phyloP scores from a whole-genome alignment of 495 filamentous ascomycete genomes.

The Penicillium ochrochloron region DNA sequence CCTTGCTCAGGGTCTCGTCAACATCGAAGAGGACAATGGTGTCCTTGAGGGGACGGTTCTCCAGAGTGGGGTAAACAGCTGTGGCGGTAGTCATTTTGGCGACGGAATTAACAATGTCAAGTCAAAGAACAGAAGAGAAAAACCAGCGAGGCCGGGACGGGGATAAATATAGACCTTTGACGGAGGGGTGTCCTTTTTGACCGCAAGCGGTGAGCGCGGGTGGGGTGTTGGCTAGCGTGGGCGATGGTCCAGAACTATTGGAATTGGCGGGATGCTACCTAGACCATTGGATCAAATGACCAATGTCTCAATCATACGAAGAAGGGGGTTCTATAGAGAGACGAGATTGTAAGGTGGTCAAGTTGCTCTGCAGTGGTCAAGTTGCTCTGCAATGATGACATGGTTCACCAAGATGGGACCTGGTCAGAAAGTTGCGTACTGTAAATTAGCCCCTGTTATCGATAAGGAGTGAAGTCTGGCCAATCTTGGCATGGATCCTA shows the following conservation, averaged over 20 bases:
- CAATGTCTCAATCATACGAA: not conserved
- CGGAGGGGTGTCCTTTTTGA: conserved; percentile 29
- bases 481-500: conserved; percentile 1
- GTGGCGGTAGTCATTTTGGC: conserved; percentile 51
- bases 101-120: conserved; percentile 1
- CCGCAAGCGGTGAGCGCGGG: conserved; percentile 42
- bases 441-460: conserved; percentile 21
- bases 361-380: not conserved
- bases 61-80: conserved; percentile 71
- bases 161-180: conserved; percentile 24
- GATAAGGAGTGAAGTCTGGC: conserved; percentile 21
- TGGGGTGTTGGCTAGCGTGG: conserved; percentile 24
- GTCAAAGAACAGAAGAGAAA: conserved; percentile 12
- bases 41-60: conserved; percentile 80
- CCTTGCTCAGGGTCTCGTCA: conserved; percentile 81
- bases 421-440: not conserved
- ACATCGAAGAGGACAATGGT: conserved; percentile 95
- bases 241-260: conserved; percentile 18
- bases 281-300: not conserved
- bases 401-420: not conserved
- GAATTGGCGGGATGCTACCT: conserved; percentile 21
- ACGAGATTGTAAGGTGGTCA: not conserved
- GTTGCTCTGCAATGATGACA: not conserved
- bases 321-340: not conserved
- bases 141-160: conserved; percentile 11